These are phyloP conservation scores for Tuber calosporum DNA, from an alignment of 495 filamentous ascomycete species.

Conservation along the genomic window DNA sequence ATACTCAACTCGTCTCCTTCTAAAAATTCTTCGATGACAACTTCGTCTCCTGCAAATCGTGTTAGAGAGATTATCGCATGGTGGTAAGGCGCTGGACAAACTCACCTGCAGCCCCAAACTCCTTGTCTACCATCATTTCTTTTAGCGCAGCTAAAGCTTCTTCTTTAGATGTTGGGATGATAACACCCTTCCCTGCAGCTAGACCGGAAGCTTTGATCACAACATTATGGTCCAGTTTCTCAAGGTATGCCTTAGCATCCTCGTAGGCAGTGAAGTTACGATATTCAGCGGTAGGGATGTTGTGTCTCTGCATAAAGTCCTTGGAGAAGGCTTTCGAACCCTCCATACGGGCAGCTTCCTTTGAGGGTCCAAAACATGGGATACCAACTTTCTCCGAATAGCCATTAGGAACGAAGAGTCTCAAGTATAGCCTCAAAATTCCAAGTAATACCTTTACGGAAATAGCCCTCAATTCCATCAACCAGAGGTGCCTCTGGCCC, in stretches of 20 bases:
- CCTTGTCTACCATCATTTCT: constrained; percentile 81
- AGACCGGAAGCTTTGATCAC: constrained; percentile 86
- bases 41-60: constrained; percentile 54
- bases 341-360: constrained; percentile 82
- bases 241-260: constrained; percentile 66
- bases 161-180: constrained; percentile 70
- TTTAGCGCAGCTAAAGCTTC: constrained; percentile 75
- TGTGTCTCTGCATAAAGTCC: constrained; percentile 90
- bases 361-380: constrained; percentile 76
- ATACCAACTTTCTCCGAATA: constrained; percentile 55
- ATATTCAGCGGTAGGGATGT: constrained; percentile 85
- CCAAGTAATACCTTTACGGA: constrained; percentile 53
- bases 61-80: neutral
- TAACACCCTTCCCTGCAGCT: constrained; percentile 86
- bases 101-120: constrained; percentile 75
- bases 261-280: constrained; percentile 80
- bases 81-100: too few relatives aligned
- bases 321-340: constrained; percentile 95
- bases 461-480: constrained; percentile 77
- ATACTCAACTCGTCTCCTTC: constrained; percentile 89
- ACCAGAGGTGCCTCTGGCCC: constrained; percentile 94
- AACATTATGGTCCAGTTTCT: constrained; percentile 63
- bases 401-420: neutral
- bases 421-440: neutral
- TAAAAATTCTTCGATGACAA: constrained; percentile 93